Conservation (phyloP, 2,329 filamentous ascomycete species). For the Scytalidium sp. region DNA sequence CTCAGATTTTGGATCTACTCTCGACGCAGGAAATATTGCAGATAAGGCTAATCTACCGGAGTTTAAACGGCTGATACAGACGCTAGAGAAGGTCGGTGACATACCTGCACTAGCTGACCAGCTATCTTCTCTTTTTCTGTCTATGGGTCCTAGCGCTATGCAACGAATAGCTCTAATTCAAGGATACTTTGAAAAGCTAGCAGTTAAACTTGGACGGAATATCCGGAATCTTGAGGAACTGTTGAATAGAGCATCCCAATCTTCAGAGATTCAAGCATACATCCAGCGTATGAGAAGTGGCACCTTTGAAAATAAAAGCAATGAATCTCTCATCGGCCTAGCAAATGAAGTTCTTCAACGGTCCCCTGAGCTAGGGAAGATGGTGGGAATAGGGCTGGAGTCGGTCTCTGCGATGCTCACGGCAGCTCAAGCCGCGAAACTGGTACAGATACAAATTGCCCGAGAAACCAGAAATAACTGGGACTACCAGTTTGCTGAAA, state of each 20-base stretch:
- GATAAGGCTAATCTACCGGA: background rate
- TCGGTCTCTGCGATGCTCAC: background rate
- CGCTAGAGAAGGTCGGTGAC: background rate
- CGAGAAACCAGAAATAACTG: conserved; percentile 25
- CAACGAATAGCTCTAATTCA: background rate
- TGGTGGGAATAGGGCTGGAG: background rate
- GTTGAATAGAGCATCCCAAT: background rate
- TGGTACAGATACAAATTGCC: conserved; percentile 23
- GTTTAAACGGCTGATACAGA: background rate
- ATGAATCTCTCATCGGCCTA: background rate
- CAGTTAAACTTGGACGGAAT: conserved; percentile 20
- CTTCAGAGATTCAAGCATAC: background rate
- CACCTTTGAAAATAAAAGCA: background rate
- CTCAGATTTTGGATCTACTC: no score
- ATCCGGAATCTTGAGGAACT: background rate
- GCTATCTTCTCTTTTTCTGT: no score
- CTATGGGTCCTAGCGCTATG: no score
- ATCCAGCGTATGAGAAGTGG: background rate
- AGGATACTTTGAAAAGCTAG: conserved; percentile 11
- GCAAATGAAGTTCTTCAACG: conserved; percentile 1
- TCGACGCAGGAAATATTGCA: background rate
- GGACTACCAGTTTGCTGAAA: conserved; percentile 21
- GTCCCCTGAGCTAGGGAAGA: background rate
- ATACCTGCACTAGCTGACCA: background rate
- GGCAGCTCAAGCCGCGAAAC: conserved; percentile 9